Base-by-base conservation (phyloP, 1,139 yeast genomes). In the Candida sanyaensis region DNA sequence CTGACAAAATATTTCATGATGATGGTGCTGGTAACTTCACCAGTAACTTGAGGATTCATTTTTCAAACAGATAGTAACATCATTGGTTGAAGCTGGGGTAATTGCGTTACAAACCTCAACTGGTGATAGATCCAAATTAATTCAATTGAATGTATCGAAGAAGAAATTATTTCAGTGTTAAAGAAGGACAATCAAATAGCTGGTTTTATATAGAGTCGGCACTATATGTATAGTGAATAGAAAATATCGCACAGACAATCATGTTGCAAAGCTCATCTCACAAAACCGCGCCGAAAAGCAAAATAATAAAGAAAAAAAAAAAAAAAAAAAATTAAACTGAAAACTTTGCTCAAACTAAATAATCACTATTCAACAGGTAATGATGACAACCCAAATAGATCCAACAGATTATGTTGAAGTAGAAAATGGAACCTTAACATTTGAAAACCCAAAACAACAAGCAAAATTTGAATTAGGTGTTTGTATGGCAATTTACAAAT, bases 401-500 rank as follows among this genome's bases (percentile, higher is more conserved):
- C 77, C 77, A 17, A 63, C 78, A 13, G 81, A 76, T 49, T 76
- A 61, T 55, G 75, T 77, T 6, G 77, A 73, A 57, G 77, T 69
- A 4, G 77, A 65, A 47, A 77, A 61, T 37, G 70, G 66, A 10
- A 55, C 61, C 6, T 71, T 90, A 46, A 65, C 62, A 41, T 84
- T 90, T 54, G 64, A 65, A 6, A 85, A 87, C 54, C 84, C 78
- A 48, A 81, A 78, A 56, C 86, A 83, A 54, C 96, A 88, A 65
- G 91, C 87, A 24, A 83, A 87, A 55, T 91, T 93, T 60, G 98
- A 92, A 66, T 77, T 93, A n/a, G 98, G 97, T 8, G 93, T 89
- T 1, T 86, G 97, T 43, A 87, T 92, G 96, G 85, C 88, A 34
- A 68, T 93, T 12, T 82, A 91, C 66, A 78, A 80, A 53, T 93